Conservation (phyloP, 2,329 filamentous ascomycete species). For the Colletotrichum godetiae region DNA sequence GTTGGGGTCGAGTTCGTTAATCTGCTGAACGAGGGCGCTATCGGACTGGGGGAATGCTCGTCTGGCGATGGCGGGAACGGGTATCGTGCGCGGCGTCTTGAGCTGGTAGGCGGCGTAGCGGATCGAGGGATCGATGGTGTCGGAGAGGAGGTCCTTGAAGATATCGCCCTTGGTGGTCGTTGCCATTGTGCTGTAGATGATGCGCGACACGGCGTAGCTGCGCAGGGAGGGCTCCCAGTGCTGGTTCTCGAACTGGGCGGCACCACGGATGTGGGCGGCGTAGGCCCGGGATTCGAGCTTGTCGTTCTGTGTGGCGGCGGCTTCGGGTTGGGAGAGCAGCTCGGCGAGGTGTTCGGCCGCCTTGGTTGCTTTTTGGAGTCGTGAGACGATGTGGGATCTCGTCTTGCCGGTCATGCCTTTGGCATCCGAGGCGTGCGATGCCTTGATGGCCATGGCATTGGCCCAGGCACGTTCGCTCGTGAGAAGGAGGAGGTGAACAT, state of each 20-base stretch:
- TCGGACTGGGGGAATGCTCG: conserved; percentile 80
- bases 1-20: conserved; percentile 77
- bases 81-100: conserved; percentile 85
- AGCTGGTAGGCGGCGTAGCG: conserved; percentile 94
- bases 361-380: conserved; percentile 82
- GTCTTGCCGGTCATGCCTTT: conserved; percentile 83
- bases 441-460: conserved; percentile 94
- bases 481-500: conserved; percentile 82
- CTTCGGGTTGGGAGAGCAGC: conserved; percentile 70
- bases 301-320: conserved; percentile 76
- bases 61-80: conserved; percentile 81
- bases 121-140: conserved; percentile 92
- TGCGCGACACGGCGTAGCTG: conserved; percentile 79
- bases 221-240: conserved; percentile 83
- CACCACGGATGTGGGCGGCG: conserved; percentile 78
- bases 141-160: conserved; percentile 86
- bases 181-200: conserved; percentile 85
- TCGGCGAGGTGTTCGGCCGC: conserved; percentile 76
- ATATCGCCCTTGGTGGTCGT: conserved; percentile 76
- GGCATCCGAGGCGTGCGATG: conserved; percentile 80
- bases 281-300: conserved; percentile 90
- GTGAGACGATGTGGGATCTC: conserved; percentile 88
- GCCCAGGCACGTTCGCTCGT: conserved; percentile 94
- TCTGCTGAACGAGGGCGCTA: conserved; percentile 68
- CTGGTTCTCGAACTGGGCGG: conserved; percentile 87